Evolutionary conservation across 2,329 filamentous ascomycete genomes (phyloP), one percentile per base, ranked within the genome.

Genomic region (Lachnellula hyalina): DNA sequence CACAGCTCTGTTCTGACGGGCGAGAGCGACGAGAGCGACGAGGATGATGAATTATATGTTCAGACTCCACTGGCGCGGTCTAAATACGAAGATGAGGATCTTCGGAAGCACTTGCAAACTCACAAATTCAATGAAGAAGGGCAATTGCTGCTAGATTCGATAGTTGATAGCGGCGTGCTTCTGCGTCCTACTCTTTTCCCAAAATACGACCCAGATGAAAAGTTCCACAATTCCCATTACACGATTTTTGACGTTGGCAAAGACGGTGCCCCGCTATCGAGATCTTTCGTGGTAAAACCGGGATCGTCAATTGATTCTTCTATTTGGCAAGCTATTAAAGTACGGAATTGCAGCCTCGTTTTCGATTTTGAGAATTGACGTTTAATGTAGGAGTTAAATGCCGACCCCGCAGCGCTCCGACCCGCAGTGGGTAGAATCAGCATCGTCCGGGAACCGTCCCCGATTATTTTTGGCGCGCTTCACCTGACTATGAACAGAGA

Each of bases 381-480:
- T 14, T 32, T 32, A 25, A 17, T 35, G n/a, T 14, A 65, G 62
- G 61, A 65, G 46, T 17, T 65, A 6, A 65, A 65, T 52, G 51
- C 54, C 5, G 55, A 63, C 40, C 55, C 55, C 6, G 46, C 51
- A 28, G 34, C 54, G 32, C 59, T 58, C 38, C 53, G 58, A 23
- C 52, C 50, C 34, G 60, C 58, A 41, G 62, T 65, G 17, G 63
- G 63, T 1, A 55, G 63, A 19, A 65, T 65, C 47, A 65, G 59
- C 0, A 80, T 85, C 56, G 73, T 84, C 25, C 76, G 83, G 59
- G 83, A 86, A 60, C 82, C 82, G 1, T 79, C 80, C 2, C 80
- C 83, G 0, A 74, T 84, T 6, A 75, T 83, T 36, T 80, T 85
- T 50, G 82, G 77, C 2, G 79, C 80, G 0, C 70, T 84, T 2